Conservation (phyloP, 2,329 filamentous ascomycete species). For the Xylariaceae sp. region DNA sequence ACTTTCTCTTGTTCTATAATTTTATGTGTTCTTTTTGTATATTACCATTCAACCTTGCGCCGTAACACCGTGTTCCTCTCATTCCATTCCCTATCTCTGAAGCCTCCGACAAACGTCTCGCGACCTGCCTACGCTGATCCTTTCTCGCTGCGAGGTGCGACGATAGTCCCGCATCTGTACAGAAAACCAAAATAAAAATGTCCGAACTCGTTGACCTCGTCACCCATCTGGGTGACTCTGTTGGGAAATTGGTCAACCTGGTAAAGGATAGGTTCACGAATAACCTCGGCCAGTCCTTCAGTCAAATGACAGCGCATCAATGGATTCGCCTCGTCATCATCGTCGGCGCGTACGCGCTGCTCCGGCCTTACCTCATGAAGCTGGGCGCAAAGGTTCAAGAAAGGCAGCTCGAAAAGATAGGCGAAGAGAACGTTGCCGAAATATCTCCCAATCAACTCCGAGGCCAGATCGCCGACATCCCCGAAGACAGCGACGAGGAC, state of each 20-base stretch:
- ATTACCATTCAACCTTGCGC: too few species aligned
- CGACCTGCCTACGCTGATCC: too few species aligned
- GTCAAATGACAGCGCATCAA: slow-evolving; percentile 45
- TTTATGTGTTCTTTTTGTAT: background rate
- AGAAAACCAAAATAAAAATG: slow-evolving; percentile 16
- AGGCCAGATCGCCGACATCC: slow-evolving; percentile 44
- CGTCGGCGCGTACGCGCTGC: slow-evolving; percentile 67
- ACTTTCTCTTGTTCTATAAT: background rate
- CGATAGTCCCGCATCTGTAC: background rate
- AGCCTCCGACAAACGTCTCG: background rate
- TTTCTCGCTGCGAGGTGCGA: too few species aligned
- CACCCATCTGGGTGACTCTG: slow-evolving; percentile 24
- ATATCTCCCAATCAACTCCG: slow-evolving; percentile 63
- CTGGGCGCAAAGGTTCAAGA: slow-evolving; percentile 60
- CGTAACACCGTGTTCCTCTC: too few species aligned
- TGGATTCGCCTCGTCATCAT: slow-evolving; percentile 68
- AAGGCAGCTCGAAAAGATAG: slow-evolving; percentile 57
- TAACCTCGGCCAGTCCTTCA: slow-evolving; percentile 48
- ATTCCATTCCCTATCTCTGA: background rate
- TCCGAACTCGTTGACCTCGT: slow-evolving; percentile 27
- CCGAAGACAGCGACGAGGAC: slow-evolving; percentile 49
- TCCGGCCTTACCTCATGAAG: slow-evolving; percentile 72
- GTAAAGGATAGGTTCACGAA: slow-evolving; percentile 34
- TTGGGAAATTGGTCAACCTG: slow-evolving; percentile 22
- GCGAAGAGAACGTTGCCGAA: slow-evolving; percentile 46